A percentile compares a stretch with the other conserved stretches of the same genome.
These are phyloP conservation scores for Ustilago cynodontis DNA, from an alignment of 1,284 basidiomycete species.

Conservation along the genomic window DNA sequence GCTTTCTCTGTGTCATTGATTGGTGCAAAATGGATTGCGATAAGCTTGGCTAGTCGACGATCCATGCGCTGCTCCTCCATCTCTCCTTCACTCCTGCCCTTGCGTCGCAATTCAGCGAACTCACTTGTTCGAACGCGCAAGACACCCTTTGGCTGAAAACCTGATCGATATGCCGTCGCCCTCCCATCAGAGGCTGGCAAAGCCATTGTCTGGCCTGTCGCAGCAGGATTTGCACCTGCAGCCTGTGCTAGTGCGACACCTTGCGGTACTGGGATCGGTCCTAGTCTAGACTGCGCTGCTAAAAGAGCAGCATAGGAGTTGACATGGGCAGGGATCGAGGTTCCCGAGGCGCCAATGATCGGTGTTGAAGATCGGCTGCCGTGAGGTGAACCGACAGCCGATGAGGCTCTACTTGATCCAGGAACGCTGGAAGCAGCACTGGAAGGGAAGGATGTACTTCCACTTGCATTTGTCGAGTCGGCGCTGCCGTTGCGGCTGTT, in stretches of 20 bases:
- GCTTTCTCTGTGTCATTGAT: constrained; percentile 21
- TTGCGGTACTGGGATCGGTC: constrained; percentile 52
- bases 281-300: constrained; percentile 44
- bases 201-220: neutral
- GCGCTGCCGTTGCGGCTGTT: neutral
- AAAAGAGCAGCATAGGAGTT: constrained; percentile 52
- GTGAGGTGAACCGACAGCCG: constrained; percentile 28
- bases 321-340: constrained; percentile 43
- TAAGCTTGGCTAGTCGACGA: constrained; percentile 60
- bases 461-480: neutral
- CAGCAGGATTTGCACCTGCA: constrained; percentile 12
- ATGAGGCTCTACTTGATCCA: constrained; percentile 33
- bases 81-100: constrained; percentile 41
- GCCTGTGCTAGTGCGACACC: constrained; percentile 49
- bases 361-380: constrained; percentile 46
- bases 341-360: constrained; percentile 32
- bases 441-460: constrained; percentile 11
- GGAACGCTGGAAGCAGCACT: constrained; percentile 36
- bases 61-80: constrained; percentile 65
- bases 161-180: constrained; percentile 48
- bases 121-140: constrained; percentile 51
- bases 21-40: constrained; percentile 54
- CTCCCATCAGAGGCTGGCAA: constrained; percentile 23
- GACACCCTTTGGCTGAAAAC: constrained; percentile 64
- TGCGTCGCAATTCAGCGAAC: constrained; percentile 39